Evolutionary conservation across 495 filamentous ascomycete species (phyloP), one percentile per base, ranked within the genome.

Genomic region (Hyaloscypha bicolor): DNA sequence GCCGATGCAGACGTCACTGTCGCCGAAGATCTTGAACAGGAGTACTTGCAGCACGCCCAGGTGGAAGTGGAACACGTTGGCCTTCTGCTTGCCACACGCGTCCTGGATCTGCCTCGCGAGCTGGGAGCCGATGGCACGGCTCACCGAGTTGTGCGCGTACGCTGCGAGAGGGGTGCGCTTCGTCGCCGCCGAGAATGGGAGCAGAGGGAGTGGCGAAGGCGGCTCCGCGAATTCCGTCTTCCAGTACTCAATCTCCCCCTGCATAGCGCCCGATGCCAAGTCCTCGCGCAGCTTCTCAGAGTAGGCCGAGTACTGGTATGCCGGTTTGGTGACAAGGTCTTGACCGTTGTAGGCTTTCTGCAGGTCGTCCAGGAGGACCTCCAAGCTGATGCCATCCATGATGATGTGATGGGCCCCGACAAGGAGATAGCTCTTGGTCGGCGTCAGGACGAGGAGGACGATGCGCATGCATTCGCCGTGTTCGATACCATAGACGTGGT

Each of bases 311-410:
- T 64, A 77, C 45, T 71, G 71, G 11, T 42, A 22, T 6, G 32
- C 29, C 8, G 29, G 8, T 35, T 45, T 14, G 11, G 39, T 22
- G 32, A 16, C 1, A 78, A 64, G 5, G 60, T 0, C 25, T 11
- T 74, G 25, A 0, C 76, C 73, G 3, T 73, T 66, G 60, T 85
- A 84, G 2, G 69, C 74, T 31, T 73, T 73, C 19, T 79, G 70
- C 0, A 85, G 64, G n/a, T 85, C 80, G 0, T 60, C 25, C 2
- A 70, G 51, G n/a, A 82, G 68, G 39, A 79, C 62, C 39, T 81
- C 70, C 8, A 79, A 76, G 57, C 80, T 79, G 21, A 79, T 68
- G 0, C 80, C 82, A 63, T 86, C 84, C 72, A 85, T 81, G 48
- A 72, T 65, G 64, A 86, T 84, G 61, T 86, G 84, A 1, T 79